Conservation (phyloP, 2,329 filamentous ascomycete genomes). For the Pezizomycotina sp. region DNA sequence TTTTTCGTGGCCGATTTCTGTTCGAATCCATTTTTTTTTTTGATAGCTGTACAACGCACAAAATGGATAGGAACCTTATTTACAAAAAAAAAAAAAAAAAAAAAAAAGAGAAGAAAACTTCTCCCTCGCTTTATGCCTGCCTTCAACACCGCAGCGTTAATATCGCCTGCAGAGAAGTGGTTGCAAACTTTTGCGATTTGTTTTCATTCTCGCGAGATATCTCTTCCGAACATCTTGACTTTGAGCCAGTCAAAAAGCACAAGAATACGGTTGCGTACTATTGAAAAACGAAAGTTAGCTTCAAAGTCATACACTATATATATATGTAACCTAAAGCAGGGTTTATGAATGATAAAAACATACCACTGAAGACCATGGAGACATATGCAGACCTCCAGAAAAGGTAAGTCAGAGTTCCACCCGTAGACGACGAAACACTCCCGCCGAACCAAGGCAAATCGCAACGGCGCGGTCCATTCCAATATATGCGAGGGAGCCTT, state of each 20-base stretch:
- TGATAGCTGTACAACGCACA: no score
- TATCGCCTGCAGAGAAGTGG: background rate
- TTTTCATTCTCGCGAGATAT: slow-evolving; percentile 64
- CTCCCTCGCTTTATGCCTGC: no score
- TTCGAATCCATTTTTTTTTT: no score
- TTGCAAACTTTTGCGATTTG: background rate
- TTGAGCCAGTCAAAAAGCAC: slow-evolving; percentile 93
- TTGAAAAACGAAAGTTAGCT: slow-evolving; percentile 20
- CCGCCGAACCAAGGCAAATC: slow-evolving; percentile 96
- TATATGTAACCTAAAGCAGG: no score
- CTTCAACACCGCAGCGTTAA: no score
- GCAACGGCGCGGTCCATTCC: slow-evolving; percentile 95
- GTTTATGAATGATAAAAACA: slow-evolving; percentile 33
- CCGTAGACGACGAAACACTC: slow-evolving; percentile 61
- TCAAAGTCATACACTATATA: no score
- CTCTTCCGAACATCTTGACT: slow-evolving; percentile 88
- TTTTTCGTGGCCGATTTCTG: no score
- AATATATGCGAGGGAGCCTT: slow-evolving; percentile 93
- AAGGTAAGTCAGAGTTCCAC: slow-evolving; percentile 85
- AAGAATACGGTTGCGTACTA: slow-evolving; percentile 83
- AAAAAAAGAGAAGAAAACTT: background rate
- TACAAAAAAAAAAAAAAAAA: background rate
- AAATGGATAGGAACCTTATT: no score
- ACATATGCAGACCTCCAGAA: slow-evolving; percentile 98
- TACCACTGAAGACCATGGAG: slow-evolving; percentile 99